Percentiles rank a stretch among this genome's conserved stretches.
Evolutionary conservation across 192 early-diverging fungal genomes (phyloP).

Genomic region (Coemansia sp.): DNA sequence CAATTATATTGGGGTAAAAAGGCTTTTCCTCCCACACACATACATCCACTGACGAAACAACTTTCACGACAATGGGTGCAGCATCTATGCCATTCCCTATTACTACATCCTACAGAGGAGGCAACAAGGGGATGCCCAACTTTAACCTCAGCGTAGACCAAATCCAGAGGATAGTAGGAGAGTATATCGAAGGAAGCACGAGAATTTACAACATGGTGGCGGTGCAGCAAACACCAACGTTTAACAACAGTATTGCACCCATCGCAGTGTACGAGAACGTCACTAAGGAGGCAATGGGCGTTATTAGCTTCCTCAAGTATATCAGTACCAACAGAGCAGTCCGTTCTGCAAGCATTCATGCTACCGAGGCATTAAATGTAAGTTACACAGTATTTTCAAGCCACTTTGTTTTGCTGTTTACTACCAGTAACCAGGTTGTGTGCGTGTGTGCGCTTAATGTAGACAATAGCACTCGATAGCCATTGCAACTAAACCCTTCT

Average conservation of each 20-base stretch:
- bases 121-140: not conserved
- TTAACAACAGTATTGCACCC: constrained; percentile 17
- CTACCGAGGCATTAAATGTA: constrained; percentile 46
- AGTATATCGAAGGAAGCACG: constrained; percentile 1
- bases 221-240: constrained; percentile 17
- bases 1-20: no score
- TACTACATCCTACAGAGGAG: not conserved
- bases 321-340: constrained; percentile 53
- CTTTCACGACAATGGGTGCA: not conserved
- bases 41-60: not conserved
- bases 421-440: no score
- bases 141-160: not conserved
- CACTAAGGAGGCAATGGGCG: constrained; percentile 1
- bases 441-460: not conserved
- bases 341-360: constrained; percentile 62
- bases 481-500: not conserved
- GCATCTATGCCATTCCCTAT: not conserved
- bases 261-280: constrained; percentile 23
- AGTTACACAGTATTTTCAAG: not conserved
- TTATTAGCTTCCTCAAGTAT: constrained; percentile 19
- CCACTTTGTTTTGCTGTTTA: not conserved
- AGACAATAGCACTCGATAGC: no score
- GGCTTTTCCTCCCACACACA: no score
- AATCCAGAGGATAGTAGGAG: not conserved
- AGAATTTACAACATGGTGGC: constrained; percentile 5